Percentiles rank a stretch among this genome's conserved stretches.
Conservation (phyloP, 2,329 filamentous ascomycete genomes). For the Harringtonia aguacate region DNA sequence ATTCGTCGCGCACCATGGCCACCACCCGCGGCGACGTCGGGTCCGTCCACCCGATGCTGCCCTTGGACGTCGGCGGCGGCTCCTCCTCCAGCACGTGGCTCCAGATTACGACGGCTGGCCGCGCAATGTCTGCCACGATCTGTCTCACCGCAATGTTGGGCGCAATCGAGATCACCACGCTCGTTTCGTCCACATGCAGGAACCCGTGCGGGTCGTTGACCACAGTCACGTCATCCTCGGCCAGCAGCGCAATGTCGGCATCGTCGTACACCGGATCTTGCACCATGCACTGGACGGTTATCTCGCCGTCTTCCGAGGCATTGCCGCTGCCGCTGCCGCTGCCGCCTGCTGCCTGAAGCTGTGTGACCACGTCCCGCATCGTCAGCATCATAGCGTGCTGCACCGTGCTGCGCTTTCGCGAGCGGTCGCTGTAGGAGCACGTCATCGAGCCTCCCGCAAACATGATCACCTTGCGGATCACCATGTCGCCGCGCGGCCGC, state of each 20-base stretch:
- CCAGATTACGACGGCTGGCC: slow-evolving; percentile 21
- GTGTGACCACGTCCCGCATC: slow-evolving; percentile 10
- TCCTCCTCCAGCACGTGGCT: no score
- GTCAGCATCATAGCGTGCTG: slow-evolving; percentile 14
- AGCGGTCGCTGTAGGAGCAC: slow-evolving; percentile 2
- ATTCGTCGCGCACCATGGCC: slow-evolving; percentile 8
- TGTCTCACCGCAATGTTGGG: slow-evolving; percentile 20
- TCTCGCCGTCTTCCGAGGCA: background rate
- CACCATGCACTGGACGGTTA: slow-evolving; percentile 9
- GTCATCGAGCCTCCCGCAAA: slow-evolving; percentile 10
- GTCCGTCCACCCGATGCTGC: slow-evolving; percentile 7
- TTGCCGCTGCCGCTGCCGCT: slow-evolving; percentile 1
- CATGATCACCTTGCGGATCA: slow-evolving; percentile 9
- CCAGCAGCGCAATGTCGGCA: slow-evolving; percentile 14
- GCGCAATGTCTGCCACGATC: slow-evolving; percentile 21
- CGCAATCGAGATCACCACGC: slow-evolving; percentile 17
- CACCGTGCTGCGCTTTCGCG: slow-evolving; percentile 2
- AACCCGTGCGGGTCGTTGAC: slow-evolving; percentile 21
- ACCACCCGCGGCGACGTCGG: slow-evolving; percentile 10
- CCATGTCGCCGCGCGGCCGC: background rate
- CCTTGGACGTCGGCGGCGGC: background rate
- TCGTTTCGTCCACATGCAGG: slow-evolving; percentile 18
- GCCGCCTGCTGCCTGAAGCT: no score
- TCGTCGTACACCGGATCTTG: slow-evolving; percentile 18
- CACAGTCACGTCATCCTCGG: slow-evolving; percentile 14